Conservation (phyloP, 139 green algal genomes). For the Tetradesmus obliquus region DNA sequence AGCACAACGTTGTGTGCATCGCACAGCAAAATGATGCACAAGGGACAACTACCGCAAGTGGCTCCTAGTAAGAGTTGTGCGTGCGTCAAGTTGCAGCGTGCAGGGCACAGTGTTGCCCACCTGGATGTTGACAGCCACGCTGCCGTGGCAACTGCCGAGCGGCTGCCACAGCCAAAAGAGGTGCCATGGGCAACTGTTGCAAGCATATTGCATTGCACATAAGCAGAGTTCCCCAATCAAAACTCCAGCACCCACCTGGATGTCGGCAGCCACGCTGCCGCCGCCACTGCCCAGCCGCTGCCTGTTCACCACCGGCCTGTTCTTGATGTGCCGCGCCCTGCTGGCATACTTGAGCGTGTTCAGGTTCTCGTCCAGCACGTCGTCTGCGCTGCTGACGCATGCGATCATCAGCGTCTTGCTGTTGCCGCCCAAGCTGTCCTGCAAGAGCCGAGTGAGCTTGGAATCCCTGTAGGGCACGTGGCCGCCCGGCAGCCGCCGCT, state of each 20-base stretch:
- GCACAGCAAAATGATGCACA: too few species aligned
- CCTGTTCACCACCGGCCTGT: slow-evolving; percentile 74
- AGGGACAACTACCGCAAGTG: too few species aligned
- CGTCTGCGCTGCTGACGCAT: slow-evolving; percentile 79
- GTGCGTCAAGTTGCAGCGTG: too few species aligned
- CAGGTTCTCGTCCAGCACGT: slow-evolving; percentile 81
- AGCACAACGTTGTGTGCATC: background rate
- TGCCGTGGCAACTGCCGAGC: too few species aligned
- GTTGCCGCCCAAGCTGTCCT: slow-evolving; percentile 83
- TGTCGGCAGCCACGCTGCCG: slow-evolving; percentile 54
- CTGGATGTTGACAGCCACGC: too few species aligned
- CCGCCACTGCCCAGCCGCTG: slow-evolving; percentile 55
- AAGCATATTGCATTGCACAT: too few species aligned
- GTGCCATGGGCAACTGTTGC: too few species aligned
- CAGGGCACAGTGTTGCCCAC: too few species aligned
- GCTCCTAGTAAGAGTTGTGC: too few species aligned
- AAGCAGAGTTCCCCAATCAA: too few species aligned
- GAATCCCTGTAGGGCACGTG: slow-evolving; percentile 82
- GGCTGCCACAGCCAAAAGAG: too few species aligned
- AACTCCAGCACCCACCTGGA: slow-evolving; percentile 15
- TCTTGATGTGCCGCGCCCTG: slow-evolving; percentile 85
- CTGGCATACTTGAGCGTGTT: slow-evolving; percentile 73
- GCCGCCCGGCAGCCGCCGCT: slow-evolving; percentile 45
- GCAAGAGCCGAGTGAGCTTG: slow-evolving; percentile 83
- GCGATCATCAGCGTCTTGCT: slow-evolving; percentile 88